Base-by-base conservation (phyloP, 345 rosid genomes). In the Euclidium syriacum region DNA sequence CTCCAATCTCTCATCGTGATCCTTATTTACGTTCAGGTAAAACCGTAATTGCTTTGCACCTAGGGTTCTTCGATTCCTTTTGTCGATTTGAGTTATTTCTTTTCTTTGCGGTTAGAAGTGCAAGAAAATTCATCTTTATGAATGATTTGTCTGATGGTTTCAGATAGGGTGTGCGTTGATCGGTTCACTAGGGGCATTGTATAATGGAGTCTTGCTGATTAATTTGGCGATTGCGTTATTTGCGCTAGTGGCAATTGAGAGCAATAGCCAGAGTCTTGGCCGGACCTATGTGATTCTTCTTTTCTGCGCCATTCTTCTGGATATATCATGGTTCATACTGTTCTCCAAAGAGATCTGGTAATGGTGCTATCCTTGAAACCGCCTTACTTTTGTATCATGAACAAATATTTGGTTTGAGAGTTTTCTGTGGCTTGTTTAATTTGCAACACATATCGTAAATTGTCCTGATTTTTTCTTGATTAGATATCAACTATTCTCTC, bases 141-240 rank as follows among this genome's bases (percentile, higher is more conserved):
- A 16, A 40, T 43, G 3, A 10, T 17, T 18, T 47, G n/a, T 38
- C 20, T 18, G 41, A 9, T 48, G 39, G 14, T 64, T 57, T 44
- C 67, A 79, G 92, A 85, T 85, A 68, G 91, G 84, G 5, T 86
- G 90, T 67, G 80, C 95, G 15, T 65, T 90, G 78, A 77, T 87
- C 46, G 95, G 97, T 68, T 85, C 95, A 4, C 78, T 90, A 3
- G 95, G 97, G 19, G 90, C 95, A 68, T 78, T 80, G 76, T 85
- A 80, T 81, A 87, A 82, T 51, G 97, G 97, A 36, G 84, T 87
- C 3, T 65, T 78, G 77, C 62, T 90, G 24, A 75, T 83, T 14
- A 82, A 85, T 77, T 68, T 90, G 64, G 85, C 65, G 49, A 83
- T 87, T 27, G 83, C 95, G 12, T 72, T 90, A 61, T 90, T 90